phyloP scores from a whole-genome alignment of 2,329 filamentous ascomycete genomes.

The Metarhizium album region DNA sequence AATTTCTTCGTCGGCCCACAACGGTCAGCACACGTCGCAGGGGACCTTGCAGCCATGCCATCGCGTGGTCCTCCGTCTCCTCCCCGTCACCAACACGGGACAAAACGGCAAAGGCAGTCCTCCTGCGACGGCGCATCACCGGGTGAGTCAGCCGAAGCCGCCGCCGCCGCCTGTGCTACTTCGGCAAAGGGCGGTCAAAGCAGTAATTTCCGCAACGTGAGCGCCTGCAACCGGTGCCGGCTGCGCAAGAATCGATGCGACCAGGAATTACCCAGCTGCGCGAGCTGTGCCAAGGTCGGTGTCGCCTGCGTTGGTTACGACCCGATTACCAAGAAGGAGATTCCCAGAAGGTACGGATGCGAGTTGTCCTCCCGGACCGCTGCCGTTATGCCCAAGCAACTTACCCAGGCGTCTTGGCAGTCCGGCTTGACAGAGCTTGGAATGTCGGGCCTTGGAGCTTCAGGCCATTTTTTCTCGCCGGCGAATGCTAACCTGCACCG shows the following conservation, averaged over 20 bases:
- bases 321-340: conserved; percentile 91
- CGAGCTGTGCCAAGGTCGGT: conserved; percentile 84
- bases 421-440: not conserved
- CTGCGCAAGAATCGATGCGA: conserved; percentile 92
- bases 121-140: conserved; percentile 40
- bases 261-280: conserved; percentile 82
- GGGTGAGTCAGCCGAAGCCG: conserved; percentile 2
- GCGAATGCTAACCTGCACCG: not conserved
- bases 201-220: conserved; percentile 74
- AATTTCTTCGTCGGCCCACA: not conserved
- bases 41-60: conserved; percentile 19
- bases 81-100: conserved; percentile 35
- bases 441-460: not conserved
- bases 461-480: not conserved
- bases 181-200: conserved; percentile 42
- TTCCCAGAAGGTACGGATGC: conserved; percentile 70
- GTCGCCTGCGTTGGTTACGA: conserved; percentile 93
- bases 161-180: not conserved
- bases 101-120: conserved; percentile 46
- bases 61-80: conserved; percentile 42
- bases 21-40: not conserved
- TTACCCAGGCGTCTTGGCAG: no score
- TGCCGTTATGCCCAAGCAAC: no score
- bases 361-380: not conserved
- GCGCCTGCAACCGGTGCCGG: conserved; percentile 86